Base-by-base conservation (phyloP, 2,329 filamentous ascomycete species). In the Aspergillus pseudoglaucus region DNA sequence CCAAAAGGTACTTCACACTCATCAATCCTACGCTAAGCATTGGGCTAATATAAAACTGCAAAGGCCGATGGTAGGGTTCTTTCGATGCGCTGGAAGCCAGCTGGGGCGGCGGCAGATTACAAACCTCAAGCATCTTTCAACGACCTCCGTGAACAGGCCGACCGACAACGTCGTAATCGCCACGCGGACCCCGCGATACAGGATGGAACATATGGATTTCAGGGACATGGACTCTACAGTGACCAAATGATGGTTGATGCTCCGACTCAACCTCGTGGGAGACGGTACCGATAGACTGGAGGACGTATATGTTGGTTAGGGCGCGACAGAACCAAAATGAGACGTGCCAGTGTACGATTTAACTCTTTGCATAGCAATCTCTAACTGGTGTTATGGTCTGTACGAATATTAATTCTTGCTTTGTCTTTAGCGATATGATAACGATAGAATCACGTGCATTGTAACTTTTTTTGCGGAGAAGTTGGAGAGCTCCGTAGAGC, bases 21-120 rank as follows among this genome's bases (percentile, higher is more conserved):
- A n/a, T 33, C 14, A n/a, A 8, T 44, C 17, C 5, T 44, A 18
- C 17, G 15, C 15, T 23, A 7, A 7, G 10, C 14, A 35, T 20
- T 35, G 20, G 12, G 12, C 2, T 42, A 9, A 59, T 63, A 51
- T 64, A 47, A 47, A 50, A 55, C 55, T 56, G 56, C 30, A 35
- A 38, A 75, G 78, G 82, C 82, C 23, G 82, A 85, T 58, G 81
- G 81, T 27, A 73, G 79, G 48, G 60, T 80, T 2, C 68, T 84
- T 33, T 77, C 80, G 49, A 74, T 84, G 46, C 79, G 76, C 51
- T 65, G 81, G 53, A 79, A 79, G 43, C 53, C 59, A n/a, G 20
- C 50, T 14, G 55, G 53, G 4, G 27, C 47, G 38, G 33, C 33
- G n/a, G 22, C 37, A 18, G 42, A 38, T 8, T 27, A 47, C 35